Base-by-base conservation (phyloP, 768 basidiomycete species). In the Amylocystis lapponica region DNA sequence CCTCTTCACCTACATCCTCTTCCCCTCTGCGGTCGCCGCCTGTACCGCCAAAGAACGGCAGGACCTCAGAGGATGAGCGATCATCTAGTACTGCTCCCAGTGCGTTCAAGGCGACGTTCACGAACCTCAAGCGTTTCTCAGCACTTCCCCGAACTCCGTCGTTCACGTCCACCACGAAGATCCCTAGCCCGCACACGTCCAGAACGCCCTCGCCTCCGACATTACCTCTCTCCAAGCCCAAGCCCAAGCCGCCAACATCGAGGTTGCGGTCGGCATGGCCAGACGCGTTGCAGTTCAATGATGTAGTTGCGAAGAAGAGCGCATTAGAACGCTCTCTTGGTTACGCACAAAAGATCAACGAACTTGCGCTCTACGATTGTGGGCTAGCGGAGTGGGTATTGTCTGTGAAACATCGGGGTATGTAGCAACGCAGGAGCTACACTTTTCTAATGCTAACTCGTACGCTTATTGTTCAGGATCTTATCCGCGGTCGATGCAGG, bases 331-430 rank as follows among this genome's bases (percentile, higher is more conserved):
- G 90, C 36, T 86, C 83, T 46, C 57, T 66, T 19, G 76, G 80
- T 27, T 94, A 93, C 53, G 83, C 85, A 20, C 66, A 70, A 51
- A 93, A 91, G 67, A 87, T 93, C 50, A 88, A 89, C 55, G 87
- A 92, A 57, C 61, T 94, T 16, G 78, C 78, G 42, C 66, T 71
- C 47, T 80, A 78, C 55, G 85, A 90, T 54, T 84, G 83, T 52
- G 88, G 90, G 25, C 64, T 93, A 40, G 66, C 67, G 16, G 79
- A 84, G n/a, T 94, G 91, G 91, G 63, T 90, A 20, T 50, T 66
- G 29, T 72, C 75, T 43, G 72, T 73, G 43, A 75, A 64, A 50
- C 63, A 68, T 41, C 71, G 73, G 71, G 74, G 88, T 86, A 37
- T 29, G 36, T 41, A 16, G 13, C n/a, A 11, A 19, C 32, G 25